These are phyloP conservation scores for Diplodia scrobiculata DNA, from an alignment of 2,329 filamentous ascomycete species.

Conservation along the genomic window DNA sequence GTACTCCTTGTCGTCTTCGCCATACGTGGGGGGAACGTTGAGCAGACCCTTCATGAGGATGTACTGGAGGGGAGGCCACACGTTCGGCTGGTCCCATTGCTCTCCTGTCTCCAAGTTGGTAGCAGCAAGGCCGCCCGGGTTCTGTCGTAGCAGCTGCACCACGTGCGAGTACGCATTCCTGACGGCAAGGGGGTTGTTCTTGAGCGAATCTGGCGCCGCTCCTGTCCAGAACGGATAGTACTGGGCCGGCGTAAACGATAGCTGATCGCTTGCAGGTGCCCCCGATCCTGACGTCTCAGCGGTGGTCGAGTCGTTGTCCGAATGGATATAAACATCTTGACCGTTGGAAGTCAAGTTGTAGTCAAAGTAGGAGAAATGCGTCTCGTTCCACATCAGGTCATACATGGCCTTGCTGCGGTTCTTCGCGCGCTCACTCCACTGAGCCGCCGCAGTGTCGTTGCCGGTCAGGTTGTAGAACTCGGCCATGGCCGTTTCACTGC, in stretches of 20 bases:
- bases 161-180: slow-evolving; percentile 59
- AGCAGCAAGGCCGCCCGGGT: slow-evolving; percentile 61
- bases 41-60: slow-evolving; percentile 64
- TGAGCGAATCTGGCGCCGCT: slow-evolving; percentile 60
- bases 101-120: slow-evolving; percentile 64
- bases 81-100: slow-evolving; percentile 71
- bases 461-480: slow-evolving; percentile 57
- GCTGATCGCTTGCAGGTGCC: slow-evolving; percentile 59
- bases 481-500: slow-evolving; percentile 63
- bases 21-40: slow-evolving; percentile 61
- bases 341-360: slow-evolving; percentile 64
- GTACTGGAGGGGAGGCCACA: slow-evolving; percentile 69
- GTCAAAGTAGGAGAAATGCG: slow-evolving; percentile 67
- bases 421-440: slow-evolving; percentile 56
- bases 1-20: slow-evolving; percentile 58
- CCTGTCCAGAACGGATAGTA: slow-evolving; percentile 72
- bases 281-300: slow-evolving; percentile 47
- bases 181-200: slow-evolving; percentile 61
- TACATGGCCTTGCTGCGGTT: slow-evolving; percentile 64
- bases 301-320: slow-evolving; percentile 52
- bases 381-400: slow-evolving; percentile 65
- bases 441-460: slow-evolving; percentile 53
- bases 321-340: slow-evolving; percentile 59
- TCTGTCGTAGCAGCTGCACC: slow-evolving; percentile 54
- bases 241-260: slow-evolving; percentile 62